Evolutionary conservation across 2,329 filamentous ascomycete genomes (phyloP), one percentile per base, ranked within the genome.

Genomic region (Aspergillus uvarum): DNA sequence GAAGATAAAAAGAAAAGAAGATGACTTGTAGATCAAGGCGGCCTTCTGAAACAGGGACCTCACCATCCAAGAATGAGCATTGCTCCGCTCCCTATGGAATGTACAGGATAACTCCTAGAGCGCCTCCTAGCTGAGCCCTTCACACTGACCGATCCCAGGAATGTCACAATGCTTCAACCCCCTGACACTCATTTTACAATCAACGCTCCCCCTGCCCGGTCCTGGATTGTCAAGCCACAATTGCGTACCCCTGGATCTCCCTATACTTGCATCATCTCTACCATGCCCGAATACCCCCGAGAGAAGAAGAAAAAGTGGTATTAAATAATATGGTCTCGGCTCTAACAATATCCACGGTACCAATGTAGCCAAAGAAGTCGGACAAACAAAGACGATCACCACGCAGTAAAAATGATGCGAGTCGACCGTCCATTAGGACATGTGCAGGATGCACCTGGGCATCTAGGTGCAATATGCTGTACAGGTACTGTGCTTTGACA

Each of bases 71-170:
- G 16, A 14, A 26, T 31, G 19, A 31, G 29, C 19, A 35, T 35
- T 16, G 5, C 22, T 7, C n/a, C n/a, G 5, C 22, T 7, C n/a
- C n/a, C n/a, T 35, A 16, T 58, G 66, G 68, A 70, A 70, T 68
- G 68, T 29, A 29, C 26, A 29, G 26, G 7, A 29, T 29, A 3
- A 29, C 26, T 29, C 26, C 26, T 29, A 10, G 22, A 22, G 4
- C n/a, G n/a, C 24, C 21, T 59, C 22, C 22, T 22, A 22, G 2
- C 22, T 38, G 56, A 29, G 44, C 24, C 67, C 67, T 70, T 65
- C 65, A 47, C n/a, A 63, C 24, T 16, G 60, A 50, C 24, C 42
- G 61, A 56, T 50, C 59, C 47, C 11, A 51, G 29, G 54, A 26
- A 58, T 55, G 55, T 38, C 22, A 52, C 22, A 52, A 29, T 2